phyloP scores from a whole-genome alignment of 495 filamentous ascomycete genomes.

The Penicillium nucicola region DNA sequence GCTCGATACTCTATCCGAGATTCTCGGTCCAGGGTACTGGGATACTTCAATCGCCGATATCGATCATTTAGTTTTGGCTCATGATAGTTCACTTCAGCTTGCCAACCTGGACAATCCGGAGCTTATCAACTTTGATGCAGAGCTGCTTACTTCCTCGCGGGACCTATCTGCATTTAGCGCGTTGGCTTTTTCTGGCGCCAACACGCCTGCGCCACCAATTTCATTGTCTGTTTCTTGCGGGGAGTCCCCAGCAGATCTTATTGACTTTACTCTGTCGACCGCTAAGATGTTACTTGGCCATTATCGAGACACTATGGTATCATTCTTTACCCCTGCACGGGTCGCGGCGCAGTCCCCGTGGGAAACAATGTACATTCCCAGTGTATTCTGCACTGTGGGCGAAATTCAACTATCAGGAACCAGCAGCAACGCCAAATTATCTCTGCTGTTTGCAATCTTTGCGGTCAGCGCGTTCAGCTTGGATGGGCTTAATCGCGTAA shows the following conservation, averaged over 20 bases:
- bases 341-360: neutral
- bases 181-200: too few species aligned
- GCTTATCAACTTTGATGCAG: neutral
- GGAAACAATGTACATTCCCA: conserved; percentile 4
- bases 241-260: neutral
- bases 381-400: neutral
- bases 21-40: neutral
- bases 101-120: neutral
- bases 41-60: neutral
- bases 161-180: too few species aligned
- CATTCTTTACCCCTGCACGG: conserved; percentile 2
- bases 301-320: neutral
- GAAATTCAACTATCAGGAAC: neutral
- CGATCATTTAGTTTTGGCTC: neutral
- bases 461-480: neutral
- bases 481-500: too few species aligned
- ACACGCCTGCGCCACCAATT: too few species aligned
- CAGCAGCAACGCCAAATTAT: neutral
- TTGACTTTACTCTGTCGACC: neutral
- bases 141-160: too few species aligned
- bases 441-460: neutral
- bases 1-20: neutral
- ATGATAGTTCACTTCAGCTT: neutral
- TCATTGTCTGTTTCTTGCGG: too few species aligned
- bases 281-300: neutral